Base-by-base conservation (phyloP, 129 eudicot genomes). In the Saposhnikovia divaricata region DNA sequence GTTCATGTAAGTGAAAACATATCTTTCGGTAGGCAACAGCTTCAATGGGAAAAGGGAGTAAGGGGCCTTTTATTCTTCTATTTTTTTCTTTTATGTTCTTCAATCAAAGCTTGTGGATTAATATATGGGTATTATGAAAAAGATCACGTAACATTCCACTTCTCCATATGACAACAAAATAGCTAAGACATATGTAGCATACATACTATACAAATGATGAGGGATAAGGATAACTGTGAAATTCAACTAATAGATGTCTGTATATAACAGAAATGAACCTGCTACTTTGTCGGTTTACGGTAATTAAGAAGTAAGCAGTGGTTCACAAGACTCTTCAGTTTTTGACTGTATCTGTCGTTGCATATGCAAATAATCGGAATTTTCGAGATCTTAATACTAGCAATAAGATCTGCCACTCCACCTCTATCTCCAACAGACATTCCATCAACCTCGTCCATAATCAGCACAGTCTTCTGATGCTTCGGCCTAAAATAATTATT, bases 241-340 rank as follows among this genome's bases (percentile, higher is more conserved):
- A 39, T 39, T 40, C 44, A 78, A 65, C 27, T n/a, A 42, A 80
- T n/a, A 75, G 43, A 55, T 34, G 70, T 4, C 8, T 11, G 19
- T n/a, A 14, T 31, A 51, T 44, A 14, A 16, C 68, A 44, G 77
- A 74, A 80, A 69, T 69, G n/a, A 27, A 93, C 98, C 98, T 93
- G 99, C 85, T 92, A 96, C 84, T 95, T 95, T 86, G 99, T 95
- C 48, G 99, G 99, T 86, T 92, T 95, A 74, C 93, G 91, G 85
- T 86, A 95, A 88, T 77, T 87, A 57, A 92, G 91, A 46, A 81
- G 89, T 75, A 86, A 77, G 84, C 99, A 95, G 87, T 92, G 85
- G 83, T 90, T 92, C 79, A 90, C 86, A 63, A 95, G 91, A 82
- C 99, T 95, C 85, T 95, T 95, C 74, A 95, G 86, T 70, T 95